phyloP scores from a whole-genome alignment of 129 eudicot genomes.

The Flaveria ramosissima region DNA sequence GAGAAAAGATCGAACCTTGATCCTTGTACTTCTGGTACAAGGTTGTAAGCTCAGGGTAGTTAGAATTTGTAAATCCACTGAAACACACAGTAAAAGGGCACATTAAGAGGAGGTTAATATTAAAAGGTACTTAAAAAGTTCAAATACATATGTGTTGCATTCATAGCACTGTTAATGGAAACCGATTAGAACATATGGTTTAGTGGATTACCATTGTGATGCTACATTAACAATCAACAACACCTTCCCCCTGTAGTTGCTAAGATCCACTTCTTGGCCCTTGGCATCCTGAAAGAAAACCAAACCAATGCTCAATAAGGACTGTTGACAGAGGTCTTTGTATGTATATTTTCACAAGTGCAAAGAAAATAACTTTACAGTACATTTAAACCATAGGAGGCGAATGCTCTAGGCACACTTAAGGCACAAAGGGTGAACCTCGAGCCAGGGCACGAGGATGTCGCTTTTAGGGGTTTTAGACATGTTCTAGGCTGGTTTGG shows the following conservation, averaged over 20 bases:
- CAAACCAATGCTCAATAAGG: neutral
- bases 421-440: no score
- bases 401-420: no score
- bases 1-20: constrained; percentile 53
- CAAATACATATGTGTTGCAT: neutral
- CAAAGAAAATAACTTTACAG: no score
- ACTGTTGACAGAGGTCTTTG: neutral
- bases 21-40: constrained; percentile 79
- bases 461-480: no score
- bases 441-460: no score
- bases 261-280: constrained; percentile 83
- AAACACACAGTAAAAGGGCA: neutral
- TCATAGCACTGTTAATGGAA: neutral
- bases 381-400: no score
- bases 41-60: constrained; percentile 77
- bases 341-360: neutral
- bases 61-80: constrained; percentile 88
- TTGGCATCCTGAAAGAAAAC: constrained; percentile 68
- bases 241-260: constrained; percentile 87
- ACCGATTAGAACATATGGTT: neutral
- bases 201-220: constrained; percentile 78
- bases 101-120: neutral
- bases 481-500: no score
- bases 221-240: constrained; percentile 92
- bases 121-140: neutral